Conservation (phyloP, 805 yeast genomes). For the Metschnikowia henanensis region DNA sequence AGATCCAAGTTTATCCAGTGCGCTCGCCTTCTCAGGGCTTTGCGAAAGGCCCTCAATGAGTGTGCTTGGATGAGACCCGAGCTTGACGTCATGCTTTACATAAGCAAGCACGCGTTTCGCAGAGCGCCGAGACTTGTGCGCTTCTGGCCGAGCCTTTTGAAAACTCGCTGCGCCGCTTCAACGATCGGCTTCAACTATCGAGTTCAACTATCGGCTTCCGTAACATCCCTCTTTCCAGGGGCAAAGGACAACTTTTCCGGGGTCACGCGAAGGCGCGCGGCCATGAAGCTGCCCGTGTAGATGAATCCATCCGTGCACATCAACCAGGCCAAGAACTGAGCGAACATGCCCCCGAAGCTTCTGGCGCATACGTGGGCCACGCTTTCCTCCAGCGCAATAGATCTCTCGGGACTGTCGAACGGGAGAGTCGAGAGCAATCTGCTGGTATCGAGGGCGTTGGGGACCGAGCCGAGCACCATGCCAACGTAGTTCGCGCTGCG, state of each 20-base stretch:
- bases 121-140: too few relatives aligned
- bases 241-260: not conserved
- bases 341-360: conserved; percentile 2
- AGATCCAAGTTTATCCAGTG: too few relatives aligned
- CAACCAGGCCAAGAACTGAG: conserved; percentile 11
- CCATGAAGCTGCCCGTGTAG: conserved; percentile 11
- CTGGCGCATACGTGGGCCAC: not conserved
- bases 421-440: conserved; percentile 6
- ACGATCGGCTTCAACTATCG: too few relatives aligned
- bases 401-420: conserved; percentile 9
- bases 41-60: too few relatives aligned
- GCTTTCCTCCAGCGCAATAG: conserved; percentile 8
- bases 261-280: conserved; percentile 3
- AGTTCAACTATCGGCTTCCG: too few relatives aligned
- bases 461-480: conserved; percentile 2
- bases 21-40: too few relatives aligned
- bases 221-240: too few relatives aligned
- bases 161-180: too few relatives aligned
- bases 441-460: not conserved
- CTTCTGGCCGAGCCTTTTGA: too few relatives aligned
- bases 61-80: too few relatives aligned
- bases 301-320: conserved; percentile 15
- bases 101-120: too few relatives aligned
- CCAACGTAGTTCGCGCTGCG: conserved; percentile 12
- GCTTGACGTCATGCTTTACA: too few relatives aligned